Evolutionary conservation across 2,329 filamentous ascomycete species (phyloP), one percentile per base, ranked within the genome.

Genomic region (Ascochyta fabae): DNA sequence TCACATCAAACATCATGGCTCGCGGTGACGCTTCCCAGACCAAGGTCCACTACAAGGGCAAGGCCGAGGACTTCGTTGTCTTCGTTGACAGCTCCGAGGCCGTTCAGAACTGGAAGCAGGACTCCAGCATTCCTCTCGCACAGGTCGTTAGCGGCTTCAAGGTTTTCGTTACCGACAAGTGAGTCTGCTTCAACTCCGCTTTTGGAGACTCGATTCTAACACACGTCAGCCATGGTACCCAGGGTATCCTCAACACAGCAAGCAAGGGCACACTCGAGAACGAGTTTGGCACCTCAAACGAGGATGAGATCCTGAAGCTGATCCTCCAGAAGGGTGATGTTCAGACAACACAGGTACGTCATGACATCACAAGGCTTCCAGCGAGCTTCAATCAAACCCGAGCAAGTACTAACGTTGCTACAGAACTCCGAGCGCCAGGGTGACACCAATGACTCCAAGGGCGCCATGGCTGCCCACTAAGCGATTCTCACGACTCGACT

Each of bases 141-240:
- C 88, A 97, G 70, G 93, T 99, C 53, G 84, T 98, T 52, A 91
- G 88, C 55, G 84, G 89, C 7, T 98, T 91, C 83, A 91, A 96
- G 83, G 83, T 99, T 71, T 96, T 96, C 71, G 81, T 89, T 39
- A 96, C 92, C 33, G 90, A 96, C 81, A 90, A 88, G 93, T 97
- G 84, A 80, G 90, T 81, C 31, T 31, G 26, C 39, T 35, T 12
- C 19, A 34, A 4, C 29, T 34, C 26, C 7, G 23, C 7, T 29
- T 10, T 23, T 35, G 1, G 16, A 22, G 48, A 44, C 42, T 19
- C 8, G 1, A 3, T 8, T 26, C 19, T 46, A 23, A 35, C 29
- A 15, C 3, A 15, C 12, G 51, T 57, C 56, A 96, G 92, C 77
- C 92, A 96, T 75, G 94, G 94, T 63, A 86, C 85, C 40, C 92